A percentile compares a stretch with the other conserved stretches of the same genome.
Evolutionary conservation across 306 rosid species (phyloP).

Genomic region (Betula pendula): DNA sequence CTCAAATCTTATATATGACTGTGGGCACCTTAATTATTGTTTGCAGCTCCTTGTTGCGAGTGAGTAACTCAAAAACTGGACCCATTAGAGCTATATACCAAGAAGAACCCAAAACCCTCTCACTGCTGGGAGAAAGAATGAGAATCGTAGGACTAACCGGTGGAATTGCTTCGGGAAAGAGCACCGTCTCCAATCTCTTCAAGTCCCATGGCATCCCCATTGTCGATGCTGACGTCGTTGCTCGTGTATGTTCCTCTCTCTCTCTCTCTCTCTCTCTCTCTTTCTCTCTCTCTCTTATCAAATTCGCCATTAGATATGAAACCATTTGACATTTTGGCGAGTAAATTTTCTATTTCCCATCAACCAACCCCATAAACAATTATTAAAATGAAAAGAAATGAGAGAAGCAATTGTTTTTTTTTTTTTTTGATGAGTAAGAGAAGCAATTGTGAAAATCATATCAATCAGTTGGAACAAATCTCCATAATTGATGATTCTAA

Average conservation of each 20-base stretch:
- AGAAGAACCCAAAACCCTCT: not conserved
- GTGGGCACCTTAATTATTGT: too few species aligned
- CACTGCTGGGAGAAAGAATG: slow-evolving; percentile 35
- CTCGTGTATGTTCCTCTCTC: slow-evolving; percentile 52
- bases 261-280: not conserved
- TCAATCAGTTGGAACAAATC: not conserved
- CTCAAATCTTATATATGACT: too few species aligned
- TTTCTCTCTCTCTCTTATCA: not conserved
- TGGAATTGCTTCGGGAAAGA: slow-evolving; percentile 87
- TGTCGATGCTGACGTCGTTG: slow-evolving; percentile 76
- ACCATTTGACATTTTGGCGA: not conserved
- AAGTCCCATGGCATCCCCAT: slow-evolving; percentile 61
- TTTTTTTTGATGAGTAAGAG: too few species aligned
- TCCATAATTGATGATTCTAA: not conserved
- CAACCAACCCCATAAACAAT: not conserved
- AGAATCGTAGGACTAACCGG: slow-evolving; percentile 82
- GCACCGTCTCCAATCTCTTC: slow-evolving; percentile 84
- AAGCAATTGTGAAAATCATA: not conserved
- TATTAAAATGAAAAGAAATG: too few species aligned
- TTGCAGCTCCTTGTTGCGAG: too few species aligned
- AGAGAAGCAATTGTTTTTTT: not conserved
- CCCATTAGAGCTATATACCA: too few species aligned
- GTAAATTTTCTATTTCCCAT: too few species aligned
- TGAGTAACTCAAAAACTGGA: too few species aligned
- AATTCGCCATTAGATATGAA: not conserved